Evolutionary conservation across 1,284 basidiomycete species (phyloP).

Genomic region (Spongispora temasekensis): DNA sequence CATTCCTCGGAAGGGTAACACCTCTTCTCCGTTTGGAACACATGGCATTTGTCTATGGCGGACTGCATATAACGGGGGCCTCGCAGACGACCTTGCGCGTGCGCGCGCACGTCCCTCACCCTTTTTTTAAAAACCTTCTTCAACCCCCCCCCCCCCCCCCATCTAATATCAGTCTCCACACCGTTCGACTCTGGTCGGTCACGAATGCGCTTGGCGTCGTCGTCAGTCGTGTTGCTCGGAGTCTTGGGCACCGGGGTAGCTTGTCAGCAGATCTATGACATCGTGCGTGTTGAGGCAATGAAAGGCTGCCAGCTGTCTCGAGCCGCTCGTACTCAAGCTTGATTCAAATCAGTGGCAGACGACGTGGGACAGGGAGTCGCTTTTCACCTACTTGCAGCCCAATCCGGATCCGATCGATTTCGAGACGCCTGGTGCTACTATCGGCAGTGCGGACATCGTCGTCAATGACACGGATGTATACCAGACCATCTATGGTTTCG

Average conservation of each 20-base stretch:
- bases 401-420: constrained; percentile 55
- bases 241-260: constrained; percentile 15
- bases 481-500: constrained; percentile 51
- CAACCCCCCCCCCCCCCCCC: not conserved
- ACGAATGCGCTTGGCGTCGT: constrained; percentile 21
- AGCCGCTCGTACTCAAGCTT: constrained; percentile 13
- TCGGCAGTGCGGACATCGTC: constrained; percentile 47
- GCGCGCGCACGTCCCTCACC: too few relatives aligned
- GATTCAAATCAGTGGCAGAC: constrained; percentile 53
- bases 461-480: constrained; percentile 43
- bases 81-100: too few relatives aligned
- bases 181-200: not conserved
- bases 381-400: constrained; percentile 49
- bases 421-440: constrained; percentile 41
- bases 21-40: too few relatives aligned
- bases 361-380: constrained; percentile 55
- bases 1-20: too few relatives aligned
- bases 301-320: too few relatives aligned
- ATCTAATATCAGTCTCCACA: not conserved
- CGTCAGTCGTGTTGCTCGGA: constrained; percentile 12
- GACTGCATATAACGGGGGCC: too few relatives aligned
- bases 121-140: too few relatives aligned
- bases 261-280: constrained; percentile 38
- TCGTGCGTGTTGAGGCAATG: constrained; percentile 27
- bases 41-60: too few relatives aligned